Percentiles rank a stretch among this genome's conserved stretches.
These are phyloP conservation scores for Penicillium silybi DNA, from an alignment of 495 filamentous ascomycete species.

Conservation along the genomic window DNA sequence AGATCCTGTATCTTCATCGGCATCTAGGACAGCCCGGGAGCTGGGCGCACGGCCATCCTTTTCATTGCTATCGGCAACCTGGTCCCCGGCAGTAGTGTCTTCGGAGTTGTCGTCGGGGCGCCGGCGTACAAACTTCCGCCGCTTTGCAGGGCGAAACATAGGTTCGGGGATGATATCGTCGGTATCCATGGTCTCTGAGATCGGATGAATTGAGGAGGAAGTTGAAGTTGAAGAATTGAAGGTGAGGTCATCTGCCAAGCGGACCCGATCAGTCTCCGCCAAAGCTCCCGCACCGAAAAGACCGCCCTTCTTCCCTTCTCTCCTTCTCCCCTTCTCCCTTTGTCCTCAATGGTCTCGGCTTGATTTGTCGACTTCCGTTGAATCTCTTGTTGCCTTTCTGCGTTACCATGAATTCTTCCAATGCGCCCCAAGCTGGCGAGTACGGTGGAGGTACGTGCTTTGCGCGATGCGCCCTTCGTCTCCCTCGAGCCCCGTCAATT, in stretches of 20 bases:
- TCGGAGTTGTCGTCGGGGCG: constrained; percentile 35
- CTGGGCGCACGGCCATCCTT: constrained; percentile 2
- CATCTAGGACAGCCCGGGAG: constrained; percentile 22
- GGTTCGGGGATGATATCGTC: constrained; percentile 24
- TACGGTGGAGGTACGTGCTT: constrained; percentile 73
- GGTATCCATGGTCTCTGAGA: constrained; percentile 22
- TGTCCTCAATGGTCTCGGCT: constrained; percentile 13
- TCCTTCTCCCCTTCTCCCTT: constrained; percentile 2
- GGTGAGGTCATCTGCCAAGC: constrained; percentile 24
- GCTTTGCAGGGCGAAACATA: constrained; percentile 67
- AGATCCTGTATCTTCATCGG: constrained; percentile 33
- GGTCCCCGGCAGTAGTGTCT: constrained; percentile 12
- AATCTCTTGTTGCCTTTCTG: constrained; percentile 1
- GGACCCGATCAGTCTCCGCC: constrained; percentile 14
- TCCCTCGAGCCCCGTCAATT: not conserved
- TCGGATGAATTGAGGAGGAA: not conserved
- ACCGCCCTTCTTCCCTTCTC: constrained; percentile 13
- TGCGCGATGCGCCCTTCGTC: constrained; percentile 12
- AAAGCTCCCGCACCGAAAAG: constrained; percentile 28
- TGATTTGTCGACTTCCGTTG: constrained; percentile 5
- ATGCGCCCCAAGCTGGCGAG: constrained; percentile 61
- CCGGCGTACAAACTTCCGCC: constrained; percentile 69
- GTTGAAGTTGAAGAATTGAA: not conserved
- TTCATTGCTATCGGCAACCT: constrained; percentile 8
- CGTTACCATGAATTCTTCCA: constrained; percentile 44